Base-by-base conservation (phyloP, 108 stramenopile genomes). In the Fistulifera pelliculosa region DNA sequence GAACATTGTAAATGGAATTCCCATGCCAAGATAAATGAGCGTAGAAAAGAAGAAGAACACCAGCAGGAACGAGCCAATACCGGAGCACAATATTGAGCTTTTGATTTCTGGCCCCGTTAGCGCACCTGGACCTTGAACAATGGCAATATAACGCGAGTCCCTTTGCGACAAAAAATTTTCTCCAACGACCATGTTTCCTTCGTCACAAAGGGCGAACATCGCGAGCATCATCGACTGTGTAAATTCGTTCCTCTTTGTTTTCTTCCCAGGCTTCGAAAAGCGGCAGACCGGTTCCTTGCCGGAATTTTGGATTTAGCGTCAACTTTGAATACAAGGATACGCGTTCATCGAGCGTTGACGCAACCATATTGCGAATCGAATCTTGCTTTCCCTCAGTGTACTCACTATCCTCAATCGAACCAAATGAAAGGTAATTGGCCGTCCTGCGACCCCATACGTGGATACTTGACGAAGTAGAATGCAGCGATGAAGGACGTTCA, bases 161-260 rank as follows among this genome's bases (percentile, higher is more conserved):
- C 55, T 16, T 50, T 53, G n/a, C 68, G 62, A 39, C 76, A 77
- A 60, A 69, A 77, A 0, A 73, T 35, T 0, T 52, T 51, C 42
- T 73, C 71, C 12, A 80, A 65, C 21, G 56, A 54, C 75, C 77
- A 87, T 67, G 42, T 58, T 22, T 58, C 24, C 0, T 38, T 35
- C 1, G 83, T 85, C 43, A 80, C 47, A 52, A 76, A 74, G 0
- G 83, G 79, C 61, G 62, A 25, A 65, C 56, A 42, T 69, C 79
- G 38, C 44, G 74, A 12, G 77, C 61, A 54, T 84, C 83, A 11
- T 76, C 65, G 0, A 70, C 49, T 1, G 61, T 71, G 38, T 63
- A 73, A 18, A 77, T 21, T 39, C 67, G 64, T 27, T 58, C 38
- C 7, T 75, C 75, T n/a, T 56, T 62, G 28, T 85, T 65, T 16